Conservation (phyloP, 1,284 basidiomycete species). For the Heimioporus punctisporus region DNA sequence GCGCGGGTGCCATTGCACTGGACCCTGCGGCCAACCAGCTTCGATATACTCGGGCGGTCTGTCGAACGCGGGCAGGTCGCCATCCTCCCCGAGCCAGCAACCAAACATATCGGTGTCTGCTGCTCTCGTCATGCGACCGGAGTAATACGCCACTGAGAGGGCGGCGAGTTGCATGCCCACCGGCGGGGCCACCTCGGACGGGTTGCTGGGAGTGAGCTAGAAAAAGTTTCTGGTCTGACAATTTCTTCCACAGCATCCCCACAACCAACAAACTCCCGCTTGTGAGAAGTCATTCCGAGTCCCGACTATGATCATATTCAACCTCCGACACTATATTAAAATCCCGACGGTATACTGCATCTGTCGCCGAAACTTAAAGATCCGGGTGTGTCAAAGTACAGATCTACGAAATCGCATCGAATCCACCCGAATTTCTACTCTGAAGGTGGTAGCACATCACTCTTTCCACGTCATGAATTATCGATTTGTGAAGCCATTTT, state of each 20-base stretch:
- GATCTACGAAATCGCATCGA: too few relatives aligned
- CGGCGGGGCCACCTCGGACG: not conserved
- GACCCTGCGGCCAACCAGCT: constrained; percentile 5
- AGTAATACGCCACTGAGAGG: constrained; percentile 16
- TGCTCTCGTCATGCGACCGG: constrained; percentile 26
- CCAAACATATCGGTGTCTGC: constrained; percentile 41
- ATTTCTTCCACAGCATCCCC: constrained; percentile 22
- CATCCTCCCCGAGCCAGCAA: constrained; percentile 32
- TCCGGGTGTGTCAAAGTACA: too few relatives aligned
- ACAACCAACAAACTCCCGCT: too few relatives aligned
- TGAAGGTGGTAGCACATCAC: too few relatives aligned
- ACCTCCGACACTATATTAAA: too few relatives aligned
- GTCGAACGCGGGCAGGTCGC: constrained; percentile 49
- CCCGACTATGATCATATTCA: too few relatives aligned
- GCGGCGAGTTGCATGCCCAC: constrained; percentile 15
- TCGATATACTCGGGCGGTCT: constrained; percentile 47
- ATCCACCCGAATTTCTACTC: too few relatives aligned
- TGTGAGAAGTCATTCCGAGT: too few relatives aligned
- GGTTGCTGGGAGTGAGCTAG: not conserved
- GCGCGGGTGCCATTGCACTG: not conserved
- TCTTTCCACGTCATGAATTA: too few relatives aligned
- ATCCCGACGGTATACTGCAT: too few relatives aligned
- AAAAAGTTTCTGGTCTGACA: constrained; percentile 25
- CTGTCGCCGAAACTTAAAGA: too few relatives aligned
- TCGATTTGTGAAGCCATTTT: too few relatives aligned